Conservation (phyloP, 805 yeast species). For the Metschnikowia henanensis region DNA sequence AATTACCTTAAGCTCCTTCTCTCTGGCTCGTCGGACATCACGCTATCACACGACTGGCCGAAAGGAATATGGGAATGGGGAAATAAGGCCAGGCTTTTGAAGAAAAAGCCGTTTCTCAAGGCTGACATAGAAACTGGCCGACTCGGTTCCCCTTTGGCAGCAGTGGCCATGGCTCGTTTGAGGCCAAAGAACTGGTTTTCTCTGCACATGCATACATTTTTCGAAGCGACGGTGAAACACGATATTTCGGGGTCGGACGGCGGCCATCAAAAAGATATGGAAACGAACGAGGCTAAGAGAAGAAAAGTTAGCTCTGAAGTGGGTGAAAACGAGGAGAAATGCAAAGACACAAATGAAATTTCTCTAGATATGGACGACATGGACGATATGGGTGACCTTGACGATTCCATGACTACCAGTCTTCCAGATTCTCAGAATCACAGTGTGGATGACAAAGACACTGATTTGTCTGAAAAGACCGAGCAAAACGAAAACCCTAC, state of each 20-base stretch:
- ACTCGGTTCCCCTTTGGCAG: constrained; percentile 73
- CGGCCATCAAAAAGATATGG: constrained; percentile 2
- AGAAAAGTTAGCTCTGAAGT: constrained; percentile 6
- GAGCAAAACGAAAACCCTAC: neutral
- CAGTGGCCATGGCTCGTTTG: constrained; percentile 50
- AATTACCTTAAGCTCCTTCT: constrained; percentile 58
- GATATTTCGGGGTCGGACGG: constrained; percentile 30
- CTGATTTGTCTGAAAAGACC: no score
- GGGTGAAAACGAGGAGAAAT: neutral
- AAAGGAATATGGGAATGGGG: constrained; percentile 72
- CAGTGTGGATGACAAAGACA: no score
- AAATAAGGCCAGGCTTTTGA: constrained; percentile 47
- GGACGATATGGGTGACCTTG: neutral
- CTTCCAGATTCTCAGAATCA: no score
- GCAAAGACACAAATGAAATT: constrained; percentile 18
- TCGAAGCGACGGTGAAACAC: constrained; percentile 50
- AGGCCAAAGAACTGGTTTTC: constrained; percentile 80
- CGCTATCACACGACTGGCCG: constrained; percentile 95
- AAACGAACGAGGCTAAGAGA: constrained; percentile 1
- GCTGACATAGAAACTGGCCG: constrained; percentile 57
- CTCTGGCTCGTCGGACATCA: constrained; percentile 47
- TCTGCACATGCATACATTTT: constrained; percentile 84
- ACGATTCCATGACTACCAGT: no score
- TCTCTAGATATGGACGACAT: constrained; percentile 23
- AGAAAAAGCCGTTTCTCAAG: constrained; percentile 64